Evolutionary conservation across 2,329 filamentous ascomycete genomes (phyloP), one percentile per base, ranked within the genome.

Genomic region (Arthrobotrys sphaeroides): DNA sequence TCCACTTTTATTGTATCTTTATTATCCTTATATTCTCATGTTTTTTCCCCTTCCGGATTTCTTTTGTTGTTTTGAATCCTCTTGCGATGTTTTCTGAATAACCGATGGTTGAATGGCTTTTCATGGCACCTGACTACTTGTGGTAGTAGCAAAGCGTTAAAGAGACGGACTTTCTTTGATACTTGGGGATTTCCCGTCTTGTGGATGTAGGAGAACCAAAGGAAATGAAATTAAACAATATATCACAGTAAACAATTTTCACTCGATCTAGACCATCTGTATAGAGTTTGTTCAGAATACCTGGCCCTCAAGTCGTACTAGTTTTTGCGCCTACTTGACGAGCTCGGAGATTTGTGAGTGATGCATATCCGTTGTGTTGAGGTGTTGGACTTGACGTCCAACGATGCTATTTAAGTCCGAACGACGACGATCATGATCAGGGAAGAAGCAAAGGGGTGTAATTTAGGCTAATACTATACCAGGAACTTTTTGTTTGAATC

Each of bases 361-460:
- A 33, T 9, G 31, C 5, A 33, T 33, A 12, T 33, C 31, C 18
- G 12, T 45, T 61, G 57, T 45, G 57, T 61, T 61, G 57, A 28
- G 12, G 57, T 61, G 57, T 61, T 61, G 57, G 20, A 13, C 4
- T 22, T 33, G 57, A 61, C 57, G 57, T 61, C 33, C 6, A 20
- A 26, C 16, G 16, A 40, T 12, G 9, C 33, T 20, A 24, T n/a
- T 26, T 26, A 18, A 38, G 24, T 38, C 28, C 16, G 36, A 40
- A 40, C 36, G 36, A 40, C 36, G 36, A 40, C 36, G 36, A n/a
- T n/a, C n/a, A n/a, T n/a, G n/a, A n/a, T n/a, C n/a, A n/a, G n/a
- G n/a, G n/a, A 40, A 40, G n/a, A 40, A 40, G 10, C n/a, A 40
- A 40, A 13, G 12, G 36, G 36, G 4, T 40, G 13, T 40, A 40